Evolutionary conservation across 2,329 filamentous ascomycete genomes (phyloP).

Genomic region (Pestalotiopsis fici): DNA sequence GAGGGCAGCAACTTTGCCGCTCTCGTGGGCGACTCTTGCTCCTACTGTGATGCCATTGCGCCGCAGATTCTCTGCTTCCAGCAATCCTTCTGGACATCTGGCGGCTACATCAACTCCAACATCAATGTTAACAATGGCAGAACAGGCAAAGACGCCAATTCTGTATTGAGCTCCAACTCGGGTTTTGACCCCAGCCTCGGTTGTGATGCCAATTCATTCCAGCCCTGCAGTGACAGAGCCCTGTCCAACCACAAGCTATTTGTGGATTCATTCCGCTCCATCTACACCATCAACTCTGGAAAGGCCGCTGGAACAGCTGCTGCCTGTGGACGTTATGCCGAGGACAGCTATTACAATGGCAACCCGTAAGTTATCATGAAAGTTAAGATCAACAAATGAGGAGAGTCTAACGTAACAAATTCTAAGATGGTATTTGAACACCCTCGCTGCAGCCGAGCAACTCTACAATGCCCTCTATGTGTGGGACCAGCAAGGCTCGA

Average conservation of each 20-base stretch:
- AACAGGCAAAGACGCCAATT: slow-evolving; percentile 72
- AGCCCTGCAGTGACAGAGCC: slow-evolving; percentile 71
- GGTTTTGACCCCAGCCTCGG: slow-evolving; percentile 67
- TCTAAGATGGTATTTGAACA: slow-evolving; percentile 71
- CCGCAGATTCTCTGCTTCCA: slow-evolving; percentile 74
- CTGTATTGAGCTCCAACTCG: slow-evolving; percentile 66
- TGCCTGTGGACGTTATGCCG: slow-evolving; percentile 67
- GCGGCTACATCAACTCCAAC: slow-evolving; percentile 68
- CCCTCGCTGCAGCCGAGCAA: slow-evolving; percentile 76
- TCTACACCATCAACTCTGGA: slow-evolving; percentile 71
- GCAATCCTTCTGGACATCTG: slow-evolving; percentile 70
- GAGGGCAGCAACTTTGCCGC: slow-evolving; percentile 68
- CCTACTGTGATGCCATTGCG: slow-evolving; percentile 63
- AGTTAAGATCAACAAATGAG: neutral
- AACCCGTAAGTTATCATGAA: slow-evolving; percentile 53
- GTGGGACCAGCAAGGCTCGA: slow-evolving; percentile 64
- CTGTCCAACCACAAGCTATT: slow-evolving; percentile 77
- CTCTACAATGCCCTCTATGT: slow-evolving; percentile 76
- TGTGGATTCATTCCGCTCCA: slow-evolving; percentile 71
- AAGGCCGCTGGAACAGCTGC: slow-evolving; percentile 60
- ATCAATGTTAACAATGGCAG: slow-evolving; percentile 64
- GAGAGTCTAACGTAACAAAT: slow-evolving; percentile 11
- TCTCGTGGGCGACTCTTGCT: slow-evolving; percentile 61
- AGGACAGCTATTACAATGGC: slow-evolving; percentile 75
- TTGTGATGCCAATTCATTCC: slow-evolving; percentile 73